These are phyloP conservation scores for Raphanus raphanistrum DNA, from an alignment of 345 rosid genomes.

Conservation along the genomic window DNA sequence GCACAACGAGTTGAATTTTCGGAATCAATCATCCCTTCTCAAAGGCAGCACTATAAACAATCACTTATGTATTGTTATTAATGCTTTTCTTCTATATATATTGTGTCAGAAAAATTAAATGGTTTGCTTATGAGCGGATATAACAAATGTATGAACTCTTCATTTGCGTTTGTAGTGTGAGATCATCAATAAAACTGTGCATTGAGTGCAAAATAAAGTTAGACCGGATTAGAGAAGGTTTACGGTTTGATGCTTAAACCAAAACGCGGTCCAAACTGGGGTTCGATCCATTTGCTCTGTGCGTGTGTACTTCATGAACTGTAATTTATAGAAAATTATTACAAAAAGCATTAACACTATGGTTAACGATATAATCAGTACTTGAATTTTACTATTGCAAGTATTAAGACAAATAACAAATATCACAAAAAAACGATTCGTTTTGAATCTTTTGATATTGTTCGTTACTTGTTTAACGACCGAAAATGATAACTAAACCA, in stretches of 20 bases:
- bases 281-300: not conserved
- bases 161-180: conserved; percentile 16
- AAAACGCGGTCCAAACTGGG: not conserved
- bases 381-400: no score
- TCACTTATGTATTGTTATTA: conserved; percentile 11
- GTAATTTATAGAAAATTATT: no score
- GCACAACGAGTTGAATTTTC: conserved; percentile 13
- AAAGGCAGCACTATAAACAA: not conserved
- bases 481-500: no score
- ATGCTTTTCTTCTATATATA: conserved; percentile 4
- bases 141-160: conserved; percentile 5
- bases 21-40: conserved; percentile 18
- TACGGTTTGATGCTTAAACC: not conserved
- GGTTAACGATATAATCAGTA: not conserved
- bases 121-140: conserved; percentile 16
- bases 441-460: no score
- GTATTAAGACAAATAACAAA: no score
- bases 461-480: no score
- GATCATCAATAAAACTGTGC: conserved; percentile 18
- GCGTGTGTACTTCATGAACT: not conserved
- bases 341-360: not conserved
- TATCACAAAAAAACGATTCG: no score
- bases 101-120: not conserved
- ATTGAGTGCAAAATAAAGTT: not conserved
- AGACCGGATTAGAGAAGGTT: not conserved